These are phyloP conservation scores for Rhodamnia rubescens DNA, from an alignment of 345 rosid species.

Conservation along the genomic window DNA sequence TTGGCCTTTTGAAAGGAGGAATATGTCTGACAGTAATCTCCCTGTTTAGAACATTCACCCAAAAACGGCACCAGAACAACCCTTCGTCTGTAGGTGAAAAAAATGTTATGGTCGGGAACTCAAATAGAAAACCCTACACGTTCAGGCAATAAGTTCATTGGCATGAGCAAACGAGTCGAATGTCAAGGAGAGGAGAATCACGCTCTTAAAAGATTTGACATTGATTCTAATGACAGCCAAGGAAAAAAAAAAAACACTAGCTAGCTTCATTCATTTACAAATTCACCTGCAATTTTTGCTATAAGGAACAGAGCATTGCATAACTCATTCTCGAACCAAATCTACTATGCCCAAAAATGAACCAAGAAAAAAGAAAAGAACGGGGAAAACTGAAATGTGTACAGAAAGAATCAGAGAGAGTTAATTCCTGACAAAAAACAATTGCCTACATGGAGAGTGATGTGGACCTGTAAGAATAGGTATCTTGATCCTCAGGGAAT, in stretches of 20 bases:
- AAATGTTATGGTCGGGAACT: not conserved
- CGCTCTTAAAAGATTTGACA: not conserved
- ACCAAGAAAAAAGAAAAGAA: not conserved
- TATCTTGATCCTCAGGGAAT: not conserved
- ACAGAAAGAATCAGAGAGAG: slow-evolving; percentile 15
- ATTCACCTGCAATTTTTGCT: not conserved
- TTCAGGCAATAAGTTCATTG: not conserved
- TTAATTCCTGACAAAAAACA: not conserved
- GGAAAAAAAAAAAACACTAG: not conserved
- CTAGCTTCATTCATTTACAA: slow-evolving; percentile 12
- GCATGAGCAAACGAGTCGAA: not conserved
- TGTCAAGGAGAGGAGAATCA: not conserved
- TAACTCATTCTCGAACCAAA: not conserved
- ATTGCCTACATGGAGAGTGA: not conserved
- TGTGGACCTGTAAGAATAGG: slow-evolving; percentile 13
- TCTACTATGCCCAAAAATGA: not conserved
- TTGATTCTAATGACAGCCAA: not conserved
- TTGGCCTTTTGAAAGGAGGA: not conserved
- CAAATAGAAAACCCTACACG: not conserved
- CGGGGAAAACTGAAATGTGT: slow-evolving; percentile 4
- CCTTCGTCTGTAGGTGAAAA: not conserved
- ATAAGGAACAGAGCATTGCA: not conserved
- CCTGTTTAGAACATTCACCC: not conserved
- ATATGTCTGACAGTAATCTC: not conserved
- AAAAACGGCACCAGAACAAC: not conserved